Evolutionary conservation across 2,329 filamentous ascomycete species (phyloP), one percentile per base, ranked within the genome.

Genomic region (Bisporella sp.): DNA sequence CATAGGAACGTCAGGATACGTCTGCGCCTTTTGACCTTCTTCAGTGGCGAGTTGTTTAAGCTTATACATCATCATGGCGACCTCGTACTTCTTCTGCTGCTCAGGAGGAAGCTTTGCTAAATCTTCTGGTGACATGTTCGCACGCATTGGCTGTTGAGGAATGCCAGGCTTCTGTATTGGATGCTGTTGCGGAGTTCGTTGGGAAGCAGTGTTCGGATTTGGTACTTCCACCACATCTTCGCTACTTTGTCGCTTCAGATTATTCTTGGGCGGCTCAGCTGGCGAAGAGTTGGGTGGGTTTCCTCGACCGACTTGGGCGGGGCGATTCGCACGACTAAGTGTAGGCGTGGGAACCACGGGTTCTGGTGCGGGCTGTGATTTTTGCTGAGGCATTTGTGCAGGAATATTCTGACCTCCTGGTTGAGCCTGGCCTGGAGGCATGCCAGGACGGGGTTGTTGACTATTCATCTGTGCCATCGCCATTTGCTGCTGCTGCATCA

Each of bases 151-250:
- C 11, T 62, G 62, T 31, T 68, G 68, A 21, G 63, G 52, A 37
- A 8, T n/a, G 42, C 57, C 48, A 48, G 58, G 59, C 12, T 56
- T 51, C 57, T 51, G 45, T 51, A 59, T 62, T 52, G 66, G 66
- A 46, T 58, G 57, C 49, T 66, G 69, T 41, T 65, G 64, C 6
- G 56, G 48, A 8, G 51, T 35, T 37, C 54, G 58, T 37, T 49
- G 46, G n/a, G 54, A 49, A 40, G 59, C 58, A 8, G 49, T 40
- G 50, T 68, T 67, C 6, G 67, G 67, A 53, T 70, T 66, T 43
- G 68, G 68, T 32, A 66, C 58, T 49, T 74, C 73, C 35, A 68
- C 59, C n/a, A 68, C 61, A 57, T 77, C 74, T 56, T 77, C 73
- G 49, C 65, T 66, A 43, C 55, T 67, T 4, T 69, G 59, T 52